Evolutionary conservation across 2,329 filamentous ascomycete genomes (phyloP).

Genomic region (Aspergillus intermedius): DNA sequence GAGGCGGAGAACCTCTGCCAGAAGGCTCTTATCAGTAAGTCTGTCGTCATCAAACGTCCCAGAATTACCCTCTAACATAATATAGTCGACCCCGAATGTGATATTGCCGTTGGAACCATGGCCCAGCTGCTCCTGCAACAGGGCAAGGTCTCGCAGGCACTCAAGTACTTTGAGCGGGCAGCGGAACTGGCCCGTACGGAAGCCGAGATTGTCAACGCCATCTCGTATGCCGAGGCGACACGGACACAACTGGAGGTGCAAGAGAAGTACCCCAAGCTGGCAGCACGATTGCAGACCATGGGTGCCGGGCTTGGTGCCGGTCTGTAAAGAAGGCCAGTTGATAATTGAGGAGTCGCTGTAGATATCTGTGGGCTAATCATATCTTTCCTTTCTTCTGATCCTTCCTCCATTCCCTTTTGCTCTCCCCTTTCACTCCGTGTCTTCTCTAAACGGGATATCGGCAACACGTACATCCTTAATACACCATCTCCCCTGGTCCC

Average conservation of each 20-base stretch:
- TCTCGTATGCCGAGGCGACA: conserved; percentile 95
- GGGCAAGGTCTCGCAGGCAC: conserved; percentile 89
- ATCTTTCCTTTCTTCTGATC: conserved; percentile 7
- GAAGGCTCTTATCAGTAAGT: conserved; percentile 92
- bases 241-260: conserved; percentile 90
- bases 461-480: background rate
- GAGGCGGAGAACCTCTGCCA: conserved; percentile 95
- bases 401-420: conserved; percentile 4
- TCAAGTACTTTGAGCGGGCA: conserved; percentile 94
- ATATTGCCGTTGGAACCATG: conserved; percentile 98
- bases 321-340: background rate
- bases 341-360: background rate
- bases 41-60: background rate
- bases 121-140: conserved; percentile 95
- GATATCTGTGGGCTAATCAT: background rate
- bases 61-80: background rate
- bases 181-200: conserved; percentile 92
- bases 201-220: conserved; percentile 89
- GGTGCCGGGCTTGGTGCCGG: conserved; percentile 32
- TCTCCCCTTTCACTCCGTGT: conserved; percentile 8
- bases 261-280: conserved; percentile 76
- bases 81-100: conserved; percentile 91
- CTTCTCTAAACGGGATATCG: background rate
- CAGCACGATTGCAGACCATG: conserved; percentile 62
- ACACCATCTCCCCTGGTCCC: conserved; percentile 3